A percentile compares a stretch with the other conserved stretches of the same genome.
Evolutionary conservation across 495 filamentous ascomycete species (phyloP).

Genomic region (Talaromyces ruber): DNA sequence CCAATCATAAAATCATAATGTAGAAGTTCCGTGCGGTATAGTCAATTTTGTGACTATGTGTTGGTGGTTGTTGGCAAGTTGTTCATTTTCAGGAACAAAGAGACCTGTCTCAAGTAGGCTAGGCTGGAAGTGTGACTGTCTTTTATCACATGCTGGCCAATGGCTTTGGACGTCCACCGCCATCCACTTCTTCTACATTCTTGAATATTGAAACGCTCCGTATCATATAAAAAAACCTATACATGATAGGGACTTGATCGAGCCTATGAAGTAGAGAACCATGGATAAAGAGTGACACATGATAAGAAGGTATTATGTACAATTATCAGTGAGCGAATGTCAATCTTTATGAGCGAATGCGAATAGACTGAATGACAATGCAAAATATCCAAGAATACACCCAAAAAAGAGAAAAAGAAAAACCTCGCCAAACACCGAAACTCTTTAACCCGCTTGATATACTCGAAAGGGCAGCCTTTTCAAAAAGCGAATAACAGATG

Average conservation of each 20-base stretch:
- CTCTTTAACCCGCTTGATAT: background rate
- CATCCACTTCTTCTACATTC: background rate
- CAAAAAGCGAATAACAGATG: too few species aligned
- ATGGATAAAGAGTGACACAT: background rate
- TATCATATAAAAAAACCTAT: too few species aligned
- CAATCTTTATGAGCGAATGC: background rate
- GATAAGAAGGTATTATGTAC: conserved; percentile 5
- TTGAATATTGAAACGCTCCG: background rate
- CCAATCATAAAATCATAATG: background rate
- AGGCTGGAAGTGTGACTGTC: background rate
- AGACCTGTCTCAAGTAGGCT: background rate
- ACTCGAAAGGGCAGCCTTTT: background rate
- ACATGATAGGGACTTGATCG: background rate
- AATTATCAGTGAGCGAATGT: conserved; percentile 5
- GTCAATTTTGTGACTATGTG: background rate
- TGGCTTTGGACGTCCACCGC: background rate
- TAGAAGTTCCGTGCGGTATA: background rate
- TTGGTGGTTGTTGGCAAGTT: background rate
- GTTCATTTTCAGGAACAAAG: background rate
- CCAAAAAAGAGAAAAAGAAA: background rate
- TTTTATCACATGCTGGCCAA: background rate
- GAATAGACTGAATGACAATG: background rate
- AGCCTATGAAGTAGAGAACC: background rate
- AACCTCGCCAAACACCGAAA: background rate
- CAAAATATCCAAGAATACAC: conserved; percentile 2